Base-by-base conservation (phyloP, 1,284 basidiomycete species). In the Polyporus tsugae region DNA sequence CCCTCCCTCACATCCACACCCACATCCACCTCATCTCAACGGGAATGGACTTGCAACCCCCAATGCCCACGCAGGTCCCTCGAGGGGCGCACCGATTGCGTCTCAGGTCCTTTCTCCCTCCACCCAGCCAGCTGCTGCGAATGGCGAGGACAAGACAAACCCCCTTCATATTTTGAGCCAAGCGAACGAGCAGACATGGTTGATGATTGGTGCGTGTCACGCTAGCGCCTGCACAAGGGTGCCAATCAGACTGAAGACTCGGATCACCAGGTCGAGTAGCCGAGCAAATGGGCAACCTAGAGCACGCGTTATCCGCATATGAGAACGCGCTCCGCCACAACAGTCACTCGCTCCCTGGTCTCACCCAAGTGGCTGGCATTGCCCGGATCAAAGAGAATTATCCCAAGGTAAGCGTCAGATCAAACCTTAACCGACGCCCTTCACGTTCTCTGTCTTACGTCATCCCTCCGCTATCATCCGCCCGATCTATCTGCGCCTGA, bases 251-350 rank as follows among this genome's bases (percentile, higher is more conserved):
- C 71, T 75, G 66, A 75, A 67, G 65, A 58, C 33, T 71, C 73
- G 73, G 70, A 74, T 77, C 76, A 74, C 63, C 64, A 95, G 95
- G 94, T 69, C 90, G 93, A 68, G 93, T 96, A 69, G 94, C 95
- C 68, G 95, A 97, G 80, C 94, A 95, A 79, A 94, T 97, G 90
- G 89, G 90, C 72, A 94, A 97, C 82, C 86, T 94, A 76, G 94
- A 96, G 78, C 91, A 95, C 73, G 96, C 96, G 42, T 85, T 95
- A 72, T 89, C 88, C 44, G 95, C 95, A 65, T 98, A 97, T 81
- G 95, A 98, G 82, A 90, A 94, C 76, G 96, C 95, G 1, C 86
- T 98, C 72, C 91, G 94, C 80, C 95, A 97, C 83, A 98, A 97
- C 77, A 92, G 95, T 74, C 89, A 91, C 80, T 96, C 94, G 74